Percentiles rank a stretch among this genome's conserved stretches.
Evolutionary conservation across 768 basidiomycete genomes (phyloP).

Genomic region (Sutorius australiensis): DNA sequence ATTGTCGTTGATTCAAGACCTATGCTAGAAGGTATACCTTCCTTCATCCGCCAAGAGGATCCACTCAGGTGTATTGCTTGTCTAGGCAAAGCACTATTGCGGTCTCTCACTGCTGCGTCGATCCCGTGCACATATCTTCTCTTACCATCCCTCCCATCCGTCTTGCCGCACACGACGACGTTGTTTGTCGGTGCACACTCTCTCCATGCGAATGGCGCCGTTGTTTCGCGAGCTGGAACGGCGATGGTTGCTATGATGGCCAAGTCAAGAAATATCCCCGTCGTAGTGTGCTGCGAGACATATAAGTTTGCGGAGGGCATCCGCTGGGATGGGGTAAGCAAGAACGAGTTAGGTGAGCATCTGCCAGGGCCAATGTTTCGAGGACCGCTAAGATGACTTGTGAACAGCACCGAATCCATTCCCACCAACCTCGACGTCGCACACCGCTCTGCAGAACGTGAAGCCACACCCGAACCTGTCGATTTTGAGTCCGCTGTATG

Average conservation of each 20-base stretch:
- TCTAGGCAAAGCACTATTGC: conserved; percentile 75
- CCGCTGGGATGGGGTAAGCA: conserved; percentile 89
- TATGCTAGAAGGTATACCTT: conserved; percentile 71
- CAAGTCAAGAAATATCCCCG: conserved; percentile 82
- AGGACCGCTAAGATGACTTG: conserved; percentile 2
- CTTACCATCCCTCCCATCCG: conserved; percentile 76
- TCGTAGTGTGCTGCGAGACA: conserved; percentile 96
- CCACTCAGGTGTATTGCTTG: not conserved
- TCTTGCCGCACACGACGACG: conserved; percentile 77
- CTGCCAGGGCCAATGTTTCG: not conserved
- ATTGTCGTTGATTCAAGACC: conserved; percentile 95
- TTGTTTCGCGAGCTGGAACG: conserved; percentile 92
- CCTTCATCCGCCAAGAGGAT: not conserved
- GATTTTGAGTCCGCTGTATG: conserved; percentile 85
- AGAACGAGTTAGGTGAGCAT: conserved; percentile 85
- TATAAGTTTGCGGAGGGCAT: conserved; percentile 97
- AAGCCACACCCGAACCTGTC: conserved; percentile 55
- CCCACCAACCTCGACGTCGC: conserved; percentile 13
- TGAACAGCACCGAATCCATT: conserved; percentile 28
- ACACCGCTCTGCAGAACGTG: conserved; percentile 11
- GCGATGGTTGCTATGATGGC: conserved; percentile 97
- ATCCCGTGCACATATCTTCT: conserved; percentile 91
- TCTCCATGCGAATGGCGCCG: conserved; percentile 89
- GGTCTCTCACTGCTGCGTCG: conserved; percentile 57
- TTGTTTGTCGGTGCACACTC: conserved; percentile 93